Evolutionary conservation across 108 stramenopile species (phyloP).

Genomic region (Skeletonema grethae): DNA sequence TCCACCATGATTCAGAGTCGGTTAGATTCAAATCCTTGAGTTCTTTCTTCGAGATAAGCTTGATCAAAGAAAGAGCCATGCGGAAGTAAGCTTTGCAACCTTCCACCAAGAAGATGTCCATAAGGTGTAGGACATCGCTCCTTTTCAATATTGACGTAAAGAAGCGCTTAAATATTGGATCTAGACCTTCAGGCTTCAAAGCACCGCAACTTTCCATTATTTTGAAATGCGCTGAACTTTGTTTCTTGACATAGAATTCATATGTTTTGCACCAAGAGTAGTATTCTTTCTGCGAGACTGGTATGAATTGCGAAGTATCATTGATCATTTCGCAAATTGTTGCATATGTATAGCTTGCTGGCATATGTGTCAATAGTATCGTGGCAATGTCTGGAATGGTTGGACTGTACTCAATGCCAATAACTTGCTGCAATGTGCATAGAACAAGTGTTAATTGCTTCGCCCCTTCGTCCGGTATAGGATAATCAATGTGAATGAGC

Average conservation of each 20-base stretch:
- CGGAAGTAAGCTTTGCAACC: conserved; percentile 81
- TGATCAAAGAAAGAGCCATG: conserved; percentile 69
- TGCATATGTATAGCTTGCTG: conserved; percentile 76
- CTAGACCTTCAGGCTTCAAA: conserved; percentile 50
- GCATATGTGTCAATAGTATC: conserved; percentile 56
- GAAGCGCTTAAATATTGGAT: conserved; percentile 74
- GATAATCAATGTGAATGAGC: conserved; percentile 29
- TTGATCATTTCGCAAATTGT: conserved; percentile 77
- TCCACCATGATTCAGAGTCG: conserved; percentile 43
- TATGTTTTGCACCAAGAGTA: conserved; percentile 68
- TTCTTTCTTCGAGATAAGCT: conserved; percentile 51
- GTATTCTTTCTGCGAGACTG: conserved; percentile 60
- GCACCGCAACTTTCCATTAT: conserved; percentile 60
- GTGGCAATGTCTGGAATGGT: conserved; percentile 59
- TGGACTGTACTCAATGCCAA: conserved; percentile 76
- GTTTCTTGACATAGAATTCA: conserved; percentile 54
- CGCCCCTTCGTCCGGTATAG: conserved; percentile 16
- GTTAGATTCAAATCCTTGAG: conserved; percentile 29
- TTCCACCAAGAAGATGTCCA: conserved; percentile 85
- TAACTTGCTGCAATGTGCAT: conserved; percentile 53
- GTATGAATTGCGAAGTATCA: conserved; percentile 59
- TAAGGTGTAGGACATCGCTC: conserved; percentile 57
- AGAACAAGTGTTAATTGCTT: conserved; percentile 54
- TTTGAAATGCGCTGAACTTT: conserved; percentile 58
- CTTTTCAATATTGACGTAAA: conserved; percentile 61